Base-by-base conservation (phyloP, 1,139 yeast species). In the Blastobotrys indianensis region DNA sequence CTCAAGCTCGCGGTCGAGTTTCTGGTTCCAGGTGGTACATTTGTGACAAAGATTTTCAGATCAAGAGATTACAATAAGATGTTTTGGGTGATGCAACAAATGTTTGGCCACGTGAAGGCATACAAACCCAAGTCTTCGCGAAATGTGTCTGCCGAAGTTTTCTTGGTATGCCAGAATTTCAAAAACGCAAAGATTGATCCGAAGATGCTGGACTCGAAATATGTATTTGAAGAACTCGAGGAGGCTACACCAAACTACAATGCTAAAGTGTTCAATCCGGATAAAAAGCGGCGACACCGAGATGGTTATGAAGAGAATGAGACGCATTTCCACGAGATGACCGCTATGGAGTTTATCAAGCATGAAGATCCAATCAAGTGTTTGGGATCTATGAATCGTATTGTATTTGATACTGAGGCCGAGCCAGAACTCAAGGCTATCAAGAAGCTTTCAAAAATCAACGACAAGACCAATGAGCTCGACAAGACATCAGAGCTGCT, bases 101-200 rank as follows among this genome's bases (percentile, higher is more conserved):
- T 92, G 51, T 92, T 92, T 61, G 96, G 87, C 49, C 90, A 85
- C 62, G 97, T 92, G 41, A 98, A 92, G 65, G 98, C 98, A 10
- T 92, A 98, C 1, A 92, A 92, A 62, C 99, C 99, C 7, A 97
- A 98, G 15, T 92, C 97, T 15, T 88, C 97, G 39, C 90, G 99
- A 81, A 86, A 86, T 67, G 98, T 94, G 20, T 92, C 98, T 59
- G 98, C 98, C 2, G 99, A 92, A 74, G 94, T 94, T 61, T 92
- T 92, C 62, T 98, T 92, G 45, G 97, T 90, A 34, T 92, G 99
- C 69, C 82, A 82, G 66, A 94, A 94, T 12, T 92, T 85, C 70
- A 92, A 88, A 65, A 97, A 97, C 10, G 87, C 88, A 65, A 88
- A 85, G 64, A 67, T 92, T 53, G 98, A 94, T 68, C 96, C 97